Conservation (phyloP, 2,329 filamentous ascomycete species). For the Fulvia fulva region DNA sequence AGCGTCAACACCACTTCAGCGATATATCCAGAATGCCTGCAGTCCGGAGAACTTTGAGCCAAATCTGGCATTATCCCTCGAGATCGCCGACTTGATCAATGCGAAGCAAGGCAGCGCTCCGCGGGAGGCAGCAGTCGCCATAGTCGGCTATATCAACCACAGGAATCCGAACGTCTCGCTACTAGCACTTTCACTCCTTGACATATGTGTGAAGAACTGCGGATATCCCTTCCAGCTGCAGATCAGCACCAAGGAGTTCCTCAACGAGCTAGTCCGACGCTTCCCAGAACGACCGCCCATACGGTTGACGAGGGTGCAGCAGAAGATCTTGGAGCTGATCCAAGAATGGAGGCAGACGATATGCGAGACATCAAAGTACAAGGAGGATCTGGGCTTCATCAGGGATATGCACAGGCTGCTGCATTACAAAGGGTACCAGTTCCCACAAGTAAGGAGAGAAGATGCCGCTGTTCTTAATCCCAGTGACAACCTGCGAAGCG, state of each 20-base stretch:
- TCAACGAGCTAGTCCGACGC: constrained; percentile 93
- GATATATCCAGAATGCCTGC: constrained; percentile 94
- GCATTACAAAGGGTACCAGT: constrained; percentile 95
- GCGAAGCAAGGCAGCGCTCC: constrained; percentile 94
- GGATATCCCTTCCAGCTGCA: constrained; percentile 98
- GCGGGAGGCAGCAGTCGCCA: constrained; percentile 87
- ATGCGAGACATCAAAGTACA: constrained; percentile 96
- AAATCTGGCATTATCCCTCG: constrained; percentile 91
- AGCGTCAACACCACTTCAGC: constrained; percentile 80
- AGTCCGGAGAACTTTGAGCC: constrained; percentile 97
- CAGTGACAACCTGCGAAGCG: constrained; percentile 92
- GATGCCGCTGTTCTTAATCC: constrained; percentile 96
- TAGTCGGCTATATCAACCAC: constrained; percentile 93
- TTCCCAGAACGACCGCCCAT: constrained; percentile 92
- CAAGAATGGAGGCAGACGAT: constrained; percentile 98
- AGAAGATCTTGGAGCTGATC: constrained; percentile 89
- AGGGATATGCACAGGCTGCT: constrained; percentile 94
- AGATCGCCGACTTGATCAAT: constrained; percentile 95
- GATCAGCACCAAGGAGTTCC: constrained; percentile 97
- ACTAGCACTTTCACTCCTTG: constrained; percentile 81
- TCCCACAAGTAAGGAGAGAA: constrained; percentile 86
- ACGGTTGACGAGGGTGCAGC: constrained; percentile 80
- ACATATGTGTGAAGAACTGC: constrained; percentile 99
- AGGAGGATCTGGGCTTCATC: constrained; percentile 93
- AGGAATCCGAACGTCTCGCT: constrained; percentile 93